Evolutionary conservation across 352 stramenopile species (phyloP).

Genomic region (Phytophthora vignae): DNA sequence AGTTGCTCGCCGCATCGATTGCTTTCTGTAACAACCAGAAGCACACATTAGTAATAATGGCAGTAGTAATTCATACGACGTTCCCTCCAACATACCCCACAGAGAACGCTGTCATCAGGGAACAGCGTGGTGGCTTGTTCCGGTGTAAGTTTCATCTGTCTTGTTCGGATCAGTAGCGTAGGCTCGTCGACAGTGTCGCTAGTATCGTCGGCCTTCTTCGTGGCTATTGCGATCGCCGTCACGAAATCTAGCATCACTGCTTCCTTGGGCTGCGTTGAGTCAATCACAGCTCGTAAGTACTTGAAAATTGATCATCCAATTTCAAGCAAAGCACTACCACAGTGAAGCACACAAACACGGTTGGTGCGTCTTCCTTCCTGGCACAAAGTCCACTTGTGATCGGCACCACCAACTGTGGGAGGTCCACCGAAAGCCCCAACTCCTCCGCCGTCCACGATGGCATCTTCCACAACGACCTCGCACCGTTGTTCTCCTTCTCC

Average conservation of each 20-base stretch:
- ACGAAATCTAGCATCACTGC: conserved; percentile 62
- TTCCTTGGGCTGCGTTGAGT: conserved; percentile 44
- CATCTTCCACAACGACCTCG: conserved; percentile 57
- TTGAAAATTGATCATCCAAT: not conserved
- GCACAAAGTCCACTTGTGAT: conserved; percentile 49
- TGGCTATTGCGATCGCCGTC: conserved; percentile 38
- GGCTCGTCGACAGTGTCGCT: not conserved
- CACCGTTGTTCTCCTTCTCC: conserved; percentile 34
- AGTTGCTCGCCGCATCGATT: conserved; percentile 32
- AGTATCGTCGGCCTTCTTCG: conserved; percentile 5
- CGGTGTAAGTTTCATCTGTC: conserved; percentile 55
- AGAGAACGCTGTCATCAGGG: conserved; percentile 9
- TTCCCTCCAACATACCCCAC: conserved; percentile 16
- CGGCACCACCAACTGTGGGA: conserved; percentile 59
- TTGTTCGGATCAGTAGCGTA: conserved; percentile 53
- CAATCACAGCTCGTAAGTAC: not conserved
- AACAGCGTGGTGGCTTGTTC: conserved; percentile 55
- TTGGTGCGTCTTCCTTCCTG: conserved; percentile 34
- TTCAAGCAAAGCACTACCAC: conserved; percentile 21
- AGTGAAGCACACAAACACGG: conserved; percentile 58
- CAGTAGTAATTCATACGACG: not conserved
- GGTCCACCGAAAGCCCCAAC: conserved; percentile 49
- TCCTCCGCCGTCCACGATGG: conserved; percentile 51
- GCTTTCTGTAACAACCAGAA: conserved; percentile 39
- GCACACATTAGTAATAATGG: not conserved